Conservation (phyloP, 129 eudicot genomes). For the Tagetes patula region DNA sequence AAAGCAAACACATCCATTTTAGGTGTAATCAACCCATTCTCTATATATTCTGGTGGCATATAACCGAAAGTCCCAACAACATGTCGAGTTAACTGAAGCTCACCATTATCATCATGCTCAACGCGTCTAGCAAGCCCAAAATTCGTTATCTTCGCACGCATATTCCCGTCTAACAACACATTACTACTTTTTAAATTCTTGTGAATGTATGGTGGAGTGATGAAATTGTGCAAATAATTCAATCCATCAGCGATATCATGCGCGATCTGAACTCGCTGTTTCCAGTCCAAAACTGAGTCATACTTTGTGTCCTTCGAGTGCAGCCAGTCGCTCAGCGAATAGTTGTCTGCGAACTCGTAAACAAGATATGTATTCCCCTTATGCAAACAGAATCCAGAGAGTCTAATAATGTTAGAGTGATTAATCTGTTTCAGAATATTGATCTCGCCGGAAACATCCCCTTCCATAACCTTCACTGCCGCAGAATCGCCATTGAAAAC, state of each 20-base stretch:
- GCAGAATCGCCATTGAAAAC: slow-evolving; percentile 68
- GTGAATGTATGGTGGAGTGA: slow-evolving; percentile 78
- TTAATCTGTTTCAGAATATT: slow-evolving; percentile 64
- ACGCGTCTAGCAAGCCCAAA: slow-evolving; percentile 71
- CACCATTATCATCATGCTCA: slow-evolving; percentile 32
- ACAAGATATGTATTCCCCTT: slow-evolving; percentile 78
- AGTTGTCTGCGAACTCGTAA: slow-evolving; percentile 69
- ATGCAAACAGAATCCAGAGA: slow-evolving; percentile 77
- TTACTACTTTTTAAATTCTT: slow-evolving; percentile 80
- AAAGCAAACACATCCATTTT: slow-evolving; percentile 80
- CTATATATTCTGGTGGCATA: slow-evolving; percentile 83
- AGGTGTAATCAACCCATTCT: slow-evolving; percentile 75
- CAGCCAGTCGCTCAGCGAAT: slow-evolving; percentile 59
- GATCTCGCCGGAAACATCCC: slow-evolving; percentile 63
- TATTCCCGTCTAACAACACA: slow-evolving; percentile 56
- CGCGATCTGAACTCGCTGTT: slow-evolving; percentile 72
- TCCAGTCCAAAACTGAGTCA: slow-evolving; percentile 52
- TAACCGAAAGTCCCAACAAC: slow-evolving; percentile 82
- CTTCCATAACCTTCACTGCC: slow-evolving; percentile 68
- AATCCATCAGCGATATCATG: slow-evolving; percentile 63
- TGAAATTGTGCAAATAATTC: slow-evolving; percentile 78
- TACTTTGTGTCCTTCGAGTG: slow-evolving; percentile 23
- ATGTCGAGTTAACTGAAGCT: slow-evolving; percentile 62
- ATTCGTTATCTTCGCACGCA: slow-evolving; percentile 66
- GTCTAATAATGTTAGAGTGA: slow-evolving; percentile 70